These are phyloP conservation scores for Dothideomycetidae sp. DNA, from an alignment of 2,329 filamentous ascomycete genomes.

Conservation along the genomic window DNA sequence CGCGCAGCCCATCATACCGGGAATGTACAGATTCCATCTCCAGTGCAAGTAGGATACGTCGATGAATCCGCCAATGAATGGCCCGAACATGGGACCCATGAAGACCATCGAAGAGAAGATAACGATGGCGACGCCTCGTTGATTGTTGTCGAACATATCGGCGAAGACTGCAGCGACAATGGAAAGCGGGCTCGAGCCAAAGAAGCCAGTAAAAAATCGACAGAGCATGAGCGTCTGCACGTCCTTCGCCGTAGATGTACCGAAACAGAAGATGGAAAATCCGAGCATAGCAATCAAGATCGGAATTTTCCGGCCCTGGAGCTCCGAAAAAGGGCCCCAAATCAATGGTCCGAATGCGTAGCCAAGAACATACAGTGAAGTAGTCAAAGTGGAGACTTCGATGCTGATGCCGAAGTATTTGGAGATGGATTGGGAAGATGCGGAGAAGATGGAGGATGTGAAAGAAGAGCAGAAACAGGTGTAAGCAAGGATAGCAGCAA, in stretches of 20 bases:
- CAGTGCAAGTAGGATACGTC: no score
- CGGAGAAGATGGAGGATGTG: slow-evolving; percentile 31
- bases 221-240: slow-evolving; percentile 40
- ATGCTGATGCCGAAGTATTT: slow-evolving; percentile 14
- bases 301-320: slow-evolving; percentile 38
- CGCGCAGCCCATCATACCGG: no score
- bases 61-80: background rate
- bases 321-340: slow-evolving; percentile 44
- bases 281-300: slow-evolving; percentile 37
- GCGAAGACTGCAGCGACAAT: slow-evolving; percentile 29
- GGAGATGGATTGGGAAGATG: slow-evolving; percentile 13
- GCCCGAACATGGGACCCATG: slow-evolving; percentile 7
- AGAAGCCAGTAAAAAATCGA: slow-evolving; percentile 42
- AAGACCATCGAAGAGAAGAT: background rate
- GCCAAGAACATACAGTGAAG: slow-evolving; percentile 20
- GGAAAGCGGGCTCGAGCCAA: slow-evolving; percentile 35
- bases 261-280: slow-evolving; percentile 41
- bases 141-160: slow-evolving; percentile 1
- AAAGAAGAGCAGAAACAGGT: slow-evolving; percentile 69
- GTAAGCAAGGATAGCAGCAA: slow-evolving; percentile 19
- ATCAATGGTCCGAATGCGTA: slow-evolving; percentile 18
- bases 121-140: background rate
- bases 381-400: slow-evolving; percentile 17
- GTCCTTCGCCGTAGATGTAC: slow-evolving; percentile 42
- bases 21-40: no score